A percentile compares a stretch with the other conserved stretches of the same genome.
Evolutionary conservation across 2,329 filamentous ascomycete genomes (phyloP).

Genomic region (Nectriaceae sp.): DNA sequence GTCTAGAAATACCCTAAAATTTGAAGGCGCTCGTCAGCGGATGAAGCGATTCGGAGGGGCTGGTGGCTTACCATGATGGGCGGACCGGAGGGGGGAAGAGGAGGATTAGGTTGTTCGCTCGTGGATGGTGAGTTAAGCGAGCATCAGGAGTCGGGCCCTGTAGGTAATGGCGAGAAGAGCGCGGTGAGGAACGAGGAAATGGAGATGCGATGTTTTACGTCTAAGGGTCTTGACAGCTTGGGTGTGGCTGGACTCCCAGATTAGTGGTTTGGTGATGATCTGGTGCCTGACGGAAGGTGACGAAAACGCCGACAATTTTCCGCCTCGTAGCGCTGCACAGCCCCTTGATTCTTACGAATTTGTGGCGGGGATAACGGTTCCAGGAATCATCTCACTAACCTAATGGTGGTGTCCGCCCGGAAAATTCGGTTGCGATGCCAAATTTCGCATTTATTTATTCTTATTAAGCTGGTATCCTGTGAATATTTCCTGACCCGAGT

Average conservation of each 20-base stretch:
- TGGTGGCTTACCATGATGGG: constrained; percentile 36
- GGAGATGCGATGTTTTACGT: constrained; percentile 25
- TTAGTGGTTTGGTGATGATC: constrained; percentile 29
- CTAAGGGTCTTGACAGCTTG: constrained; percentile 22
- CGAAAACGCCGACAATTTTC: constrained; percentile 39
- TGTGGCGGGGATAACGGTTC: no score
- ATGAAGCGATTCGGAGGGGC: constrained; percentile 11
- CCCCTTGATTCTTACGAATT: no score
- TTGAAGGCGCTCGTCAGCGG: constrained; percentile 15
- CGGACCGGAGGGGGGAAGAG: constrained; percentile 15
- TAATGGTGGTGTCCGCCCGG: no score
- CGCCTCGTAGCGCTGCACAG: constrained; percentile 28
- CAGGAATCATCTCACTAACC: no score
- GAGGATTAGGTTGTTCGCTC: constrained; percentile 15
- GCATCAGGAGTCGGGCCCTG: constrained; percentile 27
- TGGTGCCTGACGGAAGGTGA: constrained; percentile 36
- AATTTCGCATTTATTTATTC: no score
- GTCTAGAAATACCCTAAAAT: constrained; percentile 40
- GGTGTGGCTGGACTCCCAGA: constrained; percentile 31
- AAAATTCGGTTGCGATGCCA: no score
- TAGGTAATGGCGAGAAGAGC: constrained; percentile 9
- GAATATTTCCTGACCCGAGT: no score
- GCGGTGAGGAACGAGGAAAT: constrained; percentile 12
- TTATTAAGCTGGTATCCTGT: no score
- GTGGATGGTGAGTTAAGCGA: constrained; percentile 19